A percentile compares a stretch with the other conserved stretches of the same genome.
Evolutionary conservation across 2,329 filamentous ascomycete species (phyloP).

Genomic region (Xylariaceae sp.): DNA sequence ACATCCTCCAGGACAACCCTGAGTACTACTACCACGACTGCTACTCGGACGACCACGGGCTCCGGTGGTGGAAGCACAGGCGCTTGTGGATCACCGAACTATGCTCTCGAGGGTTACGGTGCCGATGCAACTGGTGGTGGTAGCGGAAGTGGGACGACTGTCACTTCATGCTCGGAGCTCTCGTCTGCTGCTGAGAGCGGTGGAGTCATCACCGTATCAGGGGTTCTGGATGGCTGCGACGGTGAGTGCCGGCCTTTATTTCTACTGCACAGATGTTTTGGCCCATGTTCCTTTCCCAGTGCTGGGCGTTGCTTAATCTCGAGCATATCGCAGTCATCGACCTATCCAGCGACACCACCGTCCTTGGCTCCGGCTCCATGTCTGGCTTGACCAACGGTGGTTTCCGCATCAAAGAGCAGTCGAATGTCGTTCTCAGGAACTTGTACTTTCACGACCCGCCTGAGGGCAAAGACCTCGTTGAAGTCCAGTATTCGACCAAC

Average conservation of each 20-base stretch:
- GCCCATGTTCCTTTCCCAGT: too few species aligned
- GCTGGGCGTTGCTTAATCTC: too few species aligned
- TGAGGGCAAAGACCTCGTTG: conserved; percentile 46
- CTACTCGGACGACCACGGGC: conserved; percentile 10
- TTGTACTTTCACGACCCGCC: conserved; percentile 46
- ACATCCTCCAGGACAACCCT: conserved; percentile 13
- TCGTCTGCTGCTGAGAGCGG: conserved; percentile 34
- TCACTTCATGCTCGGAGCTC: conserved; percentile 40
- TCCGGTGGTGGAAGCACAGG: conserved; percentile 18
- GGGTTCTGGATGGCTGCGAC: conserved; percentile 38
- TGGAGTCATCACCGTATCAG: conserved; percentile 42
- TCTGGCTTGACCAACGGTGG: conserved; percentile 40
- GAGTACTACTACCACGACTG: conserved; percentile 12
- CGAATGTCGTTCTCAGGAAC: conserved; percentile 54
- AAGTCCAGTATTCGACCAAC: conserved; percentile 30
- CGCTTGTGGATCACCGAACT: conserved; percentile 16
- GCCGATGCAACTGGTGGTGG: conserved; percentile 41
- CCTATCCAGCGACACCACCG: conserved; percentile 44
- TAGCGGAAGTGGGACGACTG: conserved; percentile 40
- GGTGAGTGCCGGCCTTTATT: conserved; percentile 11
- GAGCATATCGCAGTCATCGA: conserved; percentile 32
- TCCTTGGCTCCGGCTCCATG: conserved; percentile 41
- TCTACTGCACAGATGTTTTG: too few species aligned
- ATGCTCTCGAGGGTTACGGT: conserved; percentile 32
- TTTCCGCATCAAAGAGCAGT: conserved; percentile 41